Evolutionary conservation across 371 early-diverging fungal genomes (phyloP).

Genomic region (Paraphysoderma sedebokerense): DNA sequence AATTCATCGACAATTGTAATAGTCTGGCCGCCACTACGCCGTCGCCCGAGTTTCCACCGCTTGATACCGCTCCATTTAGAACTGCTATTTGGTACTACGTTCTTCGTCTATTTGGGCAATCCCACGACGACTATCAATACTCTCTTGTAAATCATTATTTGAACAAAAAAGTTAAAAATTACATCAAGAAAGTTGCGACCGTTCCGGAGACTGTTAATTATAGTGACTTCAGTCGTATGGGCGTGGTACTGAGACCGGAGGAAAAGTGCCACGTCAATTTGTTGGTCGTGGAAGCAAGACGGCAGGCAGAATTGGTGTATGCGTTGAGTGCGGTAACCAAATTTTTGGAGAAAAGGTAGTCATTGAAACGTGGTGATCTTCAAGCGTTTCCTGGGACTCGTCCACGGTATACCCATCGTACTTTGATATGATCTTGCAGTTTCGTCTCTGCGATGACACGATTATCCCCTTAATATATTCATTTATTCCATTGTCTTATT

Average conservation of each 20-base stretch:
- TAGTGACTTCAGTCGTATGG: slow-evolving; percentile 37
- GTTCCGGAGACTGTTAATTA: slow-evolving; percentile 21
- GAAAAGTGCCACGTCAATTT: slow-evolving; percentile 49
- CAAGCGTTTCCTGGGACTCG: no score
- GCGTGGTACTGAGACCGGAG: slow-evolving; percentile 36
- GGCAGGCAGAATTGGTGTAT: slow-evolving; percentile 39
- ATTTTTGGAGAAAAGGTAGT: slow-evolving; percentile 2
- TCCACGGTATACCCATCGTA: no score
- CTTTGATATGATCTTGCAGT: no score
- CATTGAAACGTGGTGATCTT: no score
- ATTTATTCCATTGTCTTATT: no score
- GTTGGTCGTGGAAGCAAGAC: slow-evolving; percentile 36
- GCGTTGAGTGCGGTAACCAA: slow-evolving; percentile 19
- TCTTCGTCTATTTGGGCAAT: slow-evolving; percentile 29
- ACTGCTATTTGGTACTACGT: background rate
- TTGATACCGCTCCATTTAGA: background rate
- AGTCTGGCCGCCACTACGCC: background rate
- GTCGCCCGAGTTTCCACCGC: background rate
- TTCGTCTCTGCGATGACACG: no score
- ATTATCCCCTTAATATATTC: no score
- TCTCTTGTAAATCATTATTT: slow-evolving; percentile 23
- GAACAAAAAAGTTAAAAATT: slow-evolving; percentile 25
- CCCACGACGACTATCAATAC: slow-evolving; percentile 45
- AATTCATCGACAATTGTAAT: background rate
- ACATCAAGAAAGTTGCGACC: slow-evolving; percentile 26